Percentiles rank a stretch among this genome's conserved stretches.
phyloP scores from a whole-genome alignment of 164 flowering plant species.

The Warburgia ugandensis region DNA sequence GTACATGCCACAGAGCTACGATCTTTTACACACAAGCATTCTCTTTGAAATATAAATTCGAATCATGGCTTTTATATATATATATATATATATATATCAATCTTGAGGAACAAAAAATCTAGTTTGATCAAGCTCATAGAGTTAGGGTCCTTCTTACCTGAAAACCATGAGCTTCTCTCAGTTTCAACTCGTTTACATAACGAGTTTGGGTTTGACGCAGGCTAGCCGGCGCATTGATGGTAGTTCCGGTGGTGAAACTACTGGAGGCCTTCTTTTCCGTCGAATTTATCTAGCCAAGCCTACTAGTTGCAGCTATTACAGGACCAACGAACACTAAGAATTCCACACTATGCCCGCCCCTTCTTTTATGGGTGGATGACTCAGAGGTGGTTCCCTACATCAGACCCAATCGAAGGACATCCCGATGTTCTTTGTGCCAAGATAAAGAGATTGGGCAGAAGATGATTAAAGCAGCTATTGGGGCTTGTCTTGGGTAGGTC shows the following conservation, averaged over 20 bases:
- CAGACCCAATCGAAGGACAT: slow-evolving; percentile 11
- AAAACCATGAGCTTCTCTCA: not conserved
- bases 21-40: not conserved
- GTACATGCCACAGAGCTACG: slow-evolving; percentile 39
- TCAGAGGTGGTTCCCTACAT: slow-evolving; percentile 35
- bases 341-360: slow-evolving; percentile 28
- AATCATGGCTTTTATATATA: not conserved
- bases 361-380: slow-evolving; percentile 35
- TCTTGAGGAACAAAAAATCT: not conserved
- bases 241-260: slow-evolving; percentile 36
- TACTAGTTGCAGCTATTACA: slow-evolving; percentile 12
- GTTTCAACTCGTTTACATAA: not conserved
- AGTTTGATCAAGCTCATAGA: not conserved
- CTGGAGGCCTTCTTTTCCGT: slow-evolving; percentile 43
- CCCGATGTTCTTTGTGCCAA: slow-evolving; percentile 13
- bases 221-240: slow-evolving; percentile 34
- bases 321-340: slow-evolving; percentile 24
- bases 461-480: not conserved
- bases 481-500: not conserved
- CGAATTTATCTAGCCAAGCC: slow-evolving; percentile 7
- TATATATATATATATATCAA: too few relatives aligned
- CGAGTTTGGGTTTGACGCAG: slow-evolving; percentile 13
- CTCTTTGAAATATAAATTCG: not conserved
- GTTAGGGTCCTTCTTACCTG: not conserved
- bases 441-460: slow-evolving; percentile 11